Base-by-base conservation (phyloP, 768 basidiomycete genomes). In the Russula ochroleuca region DNA sequence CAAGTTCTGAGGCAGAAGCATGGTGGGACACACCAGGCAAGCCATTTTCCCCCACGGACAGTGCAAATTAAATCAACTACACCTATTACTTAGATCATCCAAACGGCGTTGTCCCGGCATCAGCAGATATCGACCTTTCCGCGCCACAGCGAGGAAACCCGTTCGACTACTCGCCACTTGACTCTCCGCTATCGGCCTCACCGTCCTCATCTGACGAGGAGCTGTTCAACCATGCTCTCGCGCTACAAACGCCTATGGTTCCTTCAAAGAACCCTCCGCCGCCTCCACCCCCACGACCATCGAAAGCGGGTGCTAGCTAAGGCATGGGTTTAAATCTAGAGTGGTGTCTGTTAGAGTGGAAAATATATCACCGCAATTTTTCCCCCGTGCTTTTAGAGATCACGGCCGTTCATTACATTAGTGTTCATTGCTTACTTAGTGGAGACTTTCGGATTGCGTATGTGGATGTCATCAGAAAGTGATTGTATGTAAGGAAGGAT, bases 161-260 rank as follows among this genome's bases (percentile, higher is more conserved):
- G 1, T 93, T 92, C 69, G 87, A 90, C 68, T 86, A 90, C 68
- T 87, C 86, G 25, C 80, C 84, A 2, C 73, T 73, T 53, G 82
- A 84, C 48, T 89, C 88, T 0, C 80, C 87, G 7, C 68, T 85
- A 38, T 88, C 89, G 15, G 85, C 87, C 3, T 90, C 87, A 4
- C 87, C 88, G 8, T 88, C 92, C 9, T 88, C 89, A 9, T 90
- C 89, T 2, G 92, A 94, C 67, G 92, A 94, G 71, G 90, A 92
- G 69, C 76, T 94, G 21, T 94, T 68, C 66, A 68, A 91, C 75
- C 81, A 89, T 69, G 90, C 89, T 7, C 76, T 86, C 45, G 77
- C 83, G n/a, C 72, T 91, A 56, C 90, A 85, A 67, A 78, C 84
- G 54, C 88, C 90, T 9, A 82, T 91, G 68, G 79, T 73, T 15